These are phyloP conservation scores for Harringtonia aguacate DNA, from an alignment of 2,329 filamentous ascomycete genomes.

Conservation along the genomic window DNA sequence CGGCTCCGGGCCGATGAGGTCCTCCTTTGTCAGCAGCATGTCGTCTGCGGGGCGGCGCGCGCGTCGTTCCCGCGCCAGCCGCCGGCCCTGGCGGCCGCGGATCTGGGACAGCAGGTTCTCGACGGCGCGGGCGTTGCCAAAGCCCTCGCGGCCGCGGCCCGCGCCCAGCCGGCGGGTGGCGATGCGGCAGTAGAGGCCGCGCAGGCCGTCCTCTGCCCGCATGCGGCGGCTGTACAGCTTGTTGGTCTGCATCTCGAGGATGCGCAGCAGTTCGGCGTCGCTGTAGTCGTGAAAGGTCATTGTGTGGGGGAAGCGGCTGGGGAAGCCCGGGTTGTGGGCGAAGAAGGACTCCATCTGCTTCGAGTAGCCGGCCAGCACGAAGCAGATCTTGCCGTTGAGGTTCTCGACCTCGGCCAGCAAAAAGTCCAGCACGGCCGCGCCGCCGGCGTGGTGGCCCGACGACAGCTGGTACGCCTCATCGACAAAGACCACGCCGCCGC, in stretches of 20 bases:
- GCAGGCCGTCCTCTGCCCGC: slow-evolving; percentile 46
- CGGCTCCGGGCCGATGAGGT: slow-evolving; percentile 62
- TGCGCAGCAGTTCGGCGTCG: slow-evolving; percentile 51
- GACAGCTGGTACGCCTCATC: slow-evolving; percentile 71
- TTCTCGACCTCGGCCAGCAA: slow-evolving; percentile 66
- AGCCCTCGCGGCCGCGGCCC: slow-evolving; percentile 53
- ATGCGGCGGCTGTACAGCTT: slow-evolving; percentile 44
- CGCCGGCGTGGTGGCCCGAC: slow-evolving; percentile 44
- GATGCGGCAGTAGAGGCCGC: slow-evolving; percentile 55
- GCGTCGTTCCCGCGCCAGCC: slow-evolving; percentile 38
- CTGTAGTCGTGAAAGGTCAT: slow-evolving; percentile 61
- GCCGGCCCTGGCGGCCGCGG: slow-evolving; percentile 43
- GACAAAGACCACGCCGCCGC: slow-evolving; percentile 63
- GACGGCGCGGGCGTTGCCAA: slow-evolving; percentile 61
- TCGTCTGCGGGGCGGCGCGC: slow-evolving; percentile 37
- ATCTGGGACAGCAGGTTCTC: slow-evolving; percentile 51
- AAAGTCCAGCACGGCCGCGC: slow-evolving; percentile 55
- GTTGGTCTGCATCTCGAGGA: slow-evolving; percentile 44
- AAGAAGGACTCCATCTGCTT: slow-evolving; percentile 71
- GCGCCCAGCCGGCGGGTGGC: slow-evolving; percentile 49
- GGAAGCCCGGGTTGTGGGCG: slow-evolving; percentile 59
- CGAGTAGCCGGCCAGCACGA: slow-evolving; percentile 63
- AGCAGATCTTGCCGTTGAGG: slow-evolving; percentile 55
- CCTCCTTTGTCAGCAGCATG: slow-evolving; percentile 50
- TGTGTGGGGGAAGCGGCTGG: slow-evolving; percentile 55